These are phyloP conservation scores for Myxozyma geophila DNA, from an alignment of 805 yeast genomes.

Conservation along the genomic window DNA sequence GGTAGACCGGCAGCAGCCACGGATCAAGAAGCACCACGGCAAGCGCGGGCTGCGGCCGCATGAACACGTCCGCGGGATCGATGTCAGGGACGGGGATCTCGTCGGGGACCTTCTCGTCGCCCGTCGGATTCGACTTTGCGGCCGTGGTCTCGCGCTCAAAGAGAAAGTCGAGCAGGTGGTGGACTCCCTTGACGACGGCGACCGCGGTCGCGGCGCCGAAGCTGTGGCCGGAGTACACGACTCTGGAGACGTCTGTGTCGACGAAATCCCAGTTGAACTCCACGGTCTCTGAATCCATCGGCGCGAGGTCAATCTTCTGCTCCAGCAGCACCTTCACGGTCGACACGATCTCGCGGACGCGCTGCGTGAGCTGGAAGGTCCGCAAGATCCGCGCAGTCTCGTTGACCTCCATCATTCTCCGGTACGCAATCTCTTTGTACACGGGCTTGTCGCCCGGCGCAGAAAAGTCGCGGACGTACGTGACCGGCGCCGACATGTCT, in stretches of 20 bases:
- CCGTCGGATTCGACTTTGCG: conserved; percentile 15
- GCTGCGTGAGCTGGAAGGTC: conserved; percentile 36
- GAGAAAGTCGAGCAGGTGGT: conserved; percentile 19
- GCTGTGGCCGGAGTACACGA: conserved; percentile 37
- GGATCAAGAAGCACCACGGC: conserved; percentile 36
- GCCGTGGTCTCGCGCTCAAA: conserved; percentile 11
- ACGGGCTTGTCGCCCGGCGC: conserved; percentile 71
- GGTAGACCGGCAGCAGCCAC: conserved; percentile 36
- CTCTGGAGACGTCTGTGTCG: conserved; percentile 21
- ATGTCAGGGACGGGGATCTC: background rate
- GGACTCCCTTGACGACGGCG: conserved; percentile 33
- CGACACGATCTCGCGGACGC: conserved; percentile 33
- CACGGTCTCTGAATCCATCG: conserved; percentile 6
- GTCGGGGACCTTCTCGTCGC: conserved; percentile 21
- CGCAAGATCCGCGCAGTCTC: conserved; percentile 34
- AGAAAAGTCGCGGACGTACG: conserved; percentile 73
- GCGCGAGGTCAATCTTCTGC: conserved; percentile 16
- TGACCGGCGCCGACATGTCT: conserved; percentile 66
- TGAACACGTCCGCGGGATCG: conserved; percentile 17
- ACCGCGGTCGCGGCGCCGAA: conserved; percentile 40
- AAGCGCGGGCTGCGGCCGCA: conserved; percentile 20
- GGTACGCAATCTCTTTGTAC: conserved; percentile 23
- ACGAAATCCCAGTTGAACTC: conserved; percentile 26
- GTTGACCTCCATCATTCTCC: conserved; percentile 33
- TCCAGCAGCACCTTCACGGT: conserved; percentile 25